A percentile compares a stretch with the other conserved stretches of the same genome.
phyloP scores from a whole-genome alignment of 306 rosid species.

The Trifolium pratense region DNA sequence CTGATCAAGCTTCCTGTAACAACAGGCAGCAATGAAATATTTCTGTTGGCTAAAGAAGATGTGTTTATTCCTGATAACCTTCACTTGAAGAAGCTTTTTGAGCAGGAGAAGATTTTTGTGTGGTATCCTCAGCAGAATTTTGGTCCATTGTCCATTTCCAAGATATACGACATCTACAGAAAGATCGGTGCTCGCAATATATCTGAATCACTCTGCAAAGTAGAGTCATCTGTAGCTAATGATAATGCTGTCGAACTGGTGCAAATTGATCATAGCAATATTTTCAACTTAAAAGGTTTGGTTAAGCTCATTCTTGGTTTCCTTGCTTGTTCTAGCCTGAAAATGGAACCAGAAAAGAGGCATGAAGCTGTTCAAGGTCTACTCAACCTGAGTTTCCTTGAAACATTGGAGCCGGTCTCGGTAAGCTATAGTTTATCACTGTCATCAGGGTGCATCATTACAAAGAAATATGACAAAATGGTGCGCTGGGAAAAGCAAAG shows the following conservation, averaged over 20 bases:
- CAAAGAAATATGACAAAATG: conserved; percentile 46
- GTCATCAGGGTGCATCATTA: conserved; percentile 45
- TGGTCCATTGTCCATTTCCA: conserved; percentile 43
- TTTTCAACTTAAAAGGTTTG: conserved; percentile 50
- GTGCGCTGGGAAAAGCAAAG: conserved; percentile 51
- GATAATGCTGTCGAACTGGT: conserved; percentile 27
- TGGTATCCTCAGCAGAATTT: conserved; percentile 58
- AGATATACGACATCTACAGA: conserved; percentile 55
- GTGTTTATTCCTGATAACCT: background rate
- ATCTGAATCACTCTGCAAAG: conserved; percentile 61
- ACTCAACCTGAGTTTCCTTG: conserved; percentile 48
- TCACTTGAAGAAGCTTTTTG: background rate
- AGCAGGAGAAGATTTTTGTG: background rate
- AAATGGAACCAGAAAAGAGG: conserved; percentile 62
- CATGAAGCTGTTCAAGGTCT: conserved; percentile 60
- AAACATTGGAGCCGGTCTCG: conserved; percentile 49
- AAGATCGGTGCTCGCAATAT: conserved; percentile 63
- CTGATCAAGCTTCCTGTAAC: background rate
- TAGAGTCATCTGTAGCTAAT: conserved; percentile 36
- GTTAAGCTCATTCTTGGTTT: conserved; percentile 68
- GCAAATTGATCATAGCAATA: conserved; percentile 36
- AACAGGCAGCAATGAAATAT: background rate
- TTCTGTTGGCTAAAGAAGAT: background rate
- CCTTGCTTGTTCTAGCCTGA: conserved; percentile 57
- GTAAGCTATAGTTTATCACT: conserved; percentile 52